Percentiles rank a stretch among this genome's conserved stretches.
Evolutionary conservation across 2,329 filamentous ascomycete species (phyloP).

Genomic region (Lasiodiplodia theobromae): DNA sequence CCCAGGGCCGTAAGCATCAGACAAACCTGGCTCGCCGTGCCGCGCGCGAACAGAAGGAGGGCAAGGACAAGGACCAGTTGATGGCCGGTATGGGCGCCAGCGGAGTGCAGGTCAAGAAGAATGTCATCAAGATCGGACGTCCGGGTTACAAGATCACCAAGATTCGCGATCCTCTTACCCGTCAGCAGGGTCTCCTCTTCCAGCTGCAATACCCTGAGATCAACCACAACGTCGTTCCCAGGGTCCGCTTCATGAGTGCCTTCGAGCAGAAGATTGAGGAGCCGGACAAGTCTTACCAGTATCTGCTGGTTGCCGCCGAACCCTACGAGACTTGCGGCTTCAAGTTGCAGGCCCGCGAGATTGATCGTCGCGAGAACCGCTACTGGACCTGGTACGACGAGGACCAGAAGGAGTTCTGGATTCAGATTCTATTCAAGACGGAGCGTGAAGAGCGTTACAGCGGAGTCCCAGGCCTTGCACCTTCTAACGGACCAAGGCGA

Average conservation of each 20-base stretch:
- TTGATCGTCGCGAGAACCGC: slow-evolving; percentile 85
- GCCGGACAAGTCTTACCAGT: slow-evolving; percentile 92
- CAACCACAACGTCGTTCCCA: slow-evolving; percentile 73
- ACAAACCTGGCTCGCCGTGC: slow-evolving; percentile 96
- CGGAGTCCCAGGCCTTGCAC: slow-evolving; percentile 69
- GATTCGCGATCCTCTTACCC: slow-evolving; percentile 84
- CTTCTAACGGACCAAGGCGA: slow-evolving; percentile 46
- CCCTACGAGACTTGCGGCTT: slow-evolving; percentile 98
- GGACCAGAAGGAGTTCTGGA: slow-evolving; percentile 96
- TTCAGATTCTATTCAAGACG: slow-evolving; percentile 98
- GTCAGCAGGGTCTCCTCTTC: slow-evolving; percentile 91
- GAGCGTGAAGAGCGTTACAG: slow-evolving; percentile 91
- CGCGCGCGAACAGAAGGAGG: slow-evolving; percentile 93
- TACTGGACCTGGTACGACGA: slow-evolving; percentile 97
- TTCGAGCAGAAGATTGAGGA: slow-evolving; percentile 97
- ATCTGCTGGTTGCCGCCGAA: slow-evolving; percentile 92
- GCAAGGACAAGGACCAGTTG: slow-evolving; percentile 71
- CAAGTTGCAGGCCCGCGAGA: slow-evolving; percentile 91
- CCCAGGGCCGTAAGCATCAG: slow-evolving; percentile 98
- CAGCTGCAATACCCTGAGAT: slow-evolving; percentile 97
- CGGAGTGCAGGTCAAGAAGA: slow-evolving; percentile 69
- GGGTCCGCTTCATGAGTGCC: slow-evolving; percentile 96
- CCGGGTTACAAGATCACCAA: slow-evolving; percentile 99
- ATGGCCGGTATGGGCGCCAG: slow-evolving; percentile 78
- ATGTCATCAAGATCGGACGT: slow-evolving; percentile 91